These are phyloP conservation scores for Halteria grandinella DNA, from an alignment of 73 alveolate species.

Conservation along the genomic window DNA sequence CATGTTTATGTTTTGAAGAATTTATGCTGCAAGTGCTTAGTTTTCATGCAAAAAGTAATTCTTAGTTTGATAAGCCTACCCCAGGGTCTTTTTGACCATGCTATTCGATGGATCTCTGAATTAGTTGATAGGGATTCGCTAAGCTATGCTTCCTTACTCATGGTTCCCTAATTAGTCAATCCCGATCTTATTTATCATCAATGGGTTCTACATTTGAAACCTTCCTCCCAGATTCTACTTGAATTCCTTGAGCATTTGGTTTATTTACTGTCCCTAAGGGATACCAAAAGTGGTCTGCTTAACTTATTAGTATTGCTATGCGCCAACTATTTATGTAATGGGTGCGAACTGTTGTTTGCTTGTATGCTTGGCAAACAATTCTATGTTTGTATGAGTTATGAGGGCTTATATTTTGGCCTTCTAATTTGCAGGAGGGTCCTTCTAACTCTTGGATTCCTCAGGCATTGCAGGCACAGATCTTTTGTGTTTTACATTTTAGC, in stretches of 20 bases:
- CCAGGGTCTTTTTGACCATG: no score
- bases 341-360: neutral
- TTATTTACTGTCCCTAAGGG: neutral
- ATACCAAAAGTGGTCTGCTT: slow-evolving; percentile 5
- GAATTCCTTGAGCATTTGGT: neutral
- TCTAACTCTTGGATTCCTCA: neutral
- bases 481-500: neutral
- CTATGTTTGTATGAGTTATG: neutral
- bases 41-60: no score
- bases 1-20: no score
- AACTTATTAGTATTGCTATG: slow-evolving; percentile 8
- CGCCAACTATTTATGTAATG: slow-evolving; percentile 35
- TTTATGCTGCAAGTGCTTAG: no score
- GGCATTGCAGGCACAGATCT: neutral
- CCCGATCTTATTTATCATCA: slow-evolving; percentile 28
- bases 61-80: no score
- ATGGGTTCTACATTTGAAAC: slow-evolving; percentile 21
- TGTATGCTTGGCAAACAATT: neutral
- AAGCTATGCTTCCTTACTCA: neutral
- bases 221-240: neutral
- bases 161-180: slow-evolving; percentile 1
- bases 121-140: no score
- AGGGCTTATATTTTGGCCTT: neutral
- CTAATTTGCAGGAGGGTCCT: neutral
- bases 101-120: no score